Evolutionary conservation across 352 stramenopile genomes (phyloP).

Genomic region (Phytophthora palmivora): DNA sequence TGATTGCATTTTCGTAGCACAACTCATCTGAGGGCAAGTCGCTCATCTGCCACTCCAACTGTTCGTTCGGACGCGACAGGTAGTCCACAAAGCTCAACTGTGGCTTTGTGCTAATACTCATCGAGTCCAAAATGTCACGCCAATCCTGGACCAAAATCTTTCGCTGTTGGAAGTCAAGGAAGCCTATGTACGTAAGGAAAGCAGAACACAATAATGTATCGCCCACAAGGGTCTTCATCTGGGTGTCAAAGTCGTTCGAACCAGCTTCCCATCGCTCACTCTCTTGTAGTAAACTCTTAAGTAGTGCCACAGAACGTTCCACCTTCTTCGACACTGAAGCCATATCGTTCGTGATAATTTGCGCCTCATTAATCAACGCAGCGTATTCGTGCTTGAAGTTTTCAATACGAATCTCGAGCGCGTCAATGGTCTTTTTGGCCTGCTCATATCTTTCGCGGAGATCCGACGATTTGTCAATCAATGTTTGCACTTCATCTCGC

Average conservation of each 20-base stretch:
- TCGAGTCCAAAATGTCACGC: slow-evolving; percentile 93
- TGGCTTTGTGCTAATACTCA: slow-evolving; percentile 89
- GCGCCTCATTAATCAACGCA: slow-evolving; percentile 96
- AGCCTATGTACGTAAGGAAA: slow-evolving; percentile 99
- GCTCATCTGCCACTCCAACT: slow-evolving; percentile 95
- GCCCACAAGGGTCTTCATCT: slow-evolving; percentile 97
- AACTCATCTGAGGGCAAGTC: slow-evolving; percentile 97
- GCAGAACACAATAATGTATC: slow-evolving; percentile 96
- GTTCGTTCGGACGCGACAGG: slow-evolving; percentile 94
- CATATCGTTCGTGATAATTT: slow-evolving; percentile 99
- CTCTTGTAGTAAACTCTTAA: slow-evolving; percentile 98
- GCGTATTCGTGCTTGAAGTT: slow-evolving; percentile 99
- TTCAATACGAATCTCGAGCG: slow-evolving; percentile 96
- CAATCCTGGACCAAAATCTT: slow-evolving; percentile 95
- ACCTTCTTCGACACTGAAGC: slow-evolving; percentile 97
- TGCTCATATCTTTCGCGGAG: slow-evolving; percentile 93
- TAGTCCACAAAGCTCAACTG: slow-evolving; percentile 96
- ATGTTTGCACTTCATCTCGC: slow-evolving; percentile 96
- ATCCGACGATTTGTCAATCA: slow-evolving; percentile 95
- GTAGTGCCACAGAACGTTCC: slow-evolving; percentile 95
- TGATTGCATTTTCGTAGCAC: slow-evolving; percentile 99
- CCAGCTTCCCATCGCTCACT: slow-evolving; percentile 98
- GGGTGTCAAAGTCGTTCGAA: slow-evolving; percentile 96
- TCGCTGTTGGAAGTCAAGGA: slow-evolving; percentile 98
- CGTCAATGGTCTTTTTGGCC: slow-evolving; percentile 93